Percentiles rank a stretch among this genome's conserved stretches.
These are phyloP conservation scores for Bacidia rubella DNA, from an alignment of 495 filamentous ascomycete genomes.

Conservation along the genomic window DNA sequence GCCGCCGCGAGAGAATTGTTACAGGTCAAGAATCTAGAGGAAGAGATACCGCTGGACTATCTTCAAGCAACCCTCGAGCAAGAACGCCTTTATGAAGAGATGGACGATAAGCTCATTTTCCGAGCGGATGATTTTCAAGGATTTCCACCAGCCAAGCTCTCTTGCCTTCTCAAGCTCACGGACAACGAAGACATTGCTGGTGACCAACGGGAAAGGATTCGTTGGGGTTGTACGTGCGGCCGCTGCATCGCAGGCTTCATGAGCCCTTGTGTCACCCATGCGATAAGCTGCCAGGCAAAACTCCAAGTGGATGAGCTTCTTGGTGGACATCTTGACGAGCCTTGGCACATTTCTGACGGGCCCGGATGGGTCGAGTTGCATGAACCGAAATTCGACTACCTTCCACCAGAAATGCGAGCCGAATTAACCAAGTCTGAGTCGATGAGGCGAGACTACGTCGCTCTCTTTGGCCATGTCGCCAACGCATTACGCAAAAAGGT, in stretches of 20 bases:
- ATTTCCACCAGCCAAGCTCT: conserved; percentile 6
- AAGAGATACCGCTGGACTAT: conserved; percentile 21
- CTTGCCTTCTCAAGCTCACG: conserved; percentile 13
- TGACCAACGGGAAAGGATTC: not conserved
- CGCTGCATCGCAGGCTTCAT: conserved; percentile 21
- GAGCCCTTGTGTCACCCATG: conserved; percentile 19
- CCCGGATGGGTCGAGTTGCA: conserved; percentile 13
- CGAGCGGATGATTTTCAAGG: conserved; percentile 15
- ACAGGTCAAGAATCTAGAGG: conserved; percentile 18
- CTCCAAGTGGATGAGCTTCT: not conserved
- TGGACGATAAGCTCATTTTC: not conserved
- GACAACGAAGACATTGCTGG: not conserved
- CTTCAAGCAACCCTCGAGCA: conserved; percentile 17
- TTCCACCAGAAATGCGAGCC: not conserved
- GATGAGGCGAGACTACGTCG: not conserved
- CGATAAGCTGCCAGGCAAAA: conserved; percentile 10
- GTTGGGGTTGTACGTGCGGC: conserved; percentile 19
- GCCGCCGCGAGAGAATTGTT: not conserved
- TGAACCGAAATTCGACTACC: not conserved
- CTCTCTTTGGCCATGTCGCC: not conserved
- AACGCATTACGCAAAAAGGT: not conserved
- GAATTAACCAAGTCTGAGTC: not conserved
- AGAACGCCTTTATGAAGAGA: conserved; percentile 12
- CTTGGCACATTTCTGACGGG: too few species aligned
- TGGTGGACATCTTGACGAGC: not conserved